A percentile compares a stretch with the other conserved stretches of the same genome.
These are phyloP conservation scores for Elongisporangium anandrum DNA, from an alignment of 352 stramenopile genomes.

Conservation along the genomic window DNA sequence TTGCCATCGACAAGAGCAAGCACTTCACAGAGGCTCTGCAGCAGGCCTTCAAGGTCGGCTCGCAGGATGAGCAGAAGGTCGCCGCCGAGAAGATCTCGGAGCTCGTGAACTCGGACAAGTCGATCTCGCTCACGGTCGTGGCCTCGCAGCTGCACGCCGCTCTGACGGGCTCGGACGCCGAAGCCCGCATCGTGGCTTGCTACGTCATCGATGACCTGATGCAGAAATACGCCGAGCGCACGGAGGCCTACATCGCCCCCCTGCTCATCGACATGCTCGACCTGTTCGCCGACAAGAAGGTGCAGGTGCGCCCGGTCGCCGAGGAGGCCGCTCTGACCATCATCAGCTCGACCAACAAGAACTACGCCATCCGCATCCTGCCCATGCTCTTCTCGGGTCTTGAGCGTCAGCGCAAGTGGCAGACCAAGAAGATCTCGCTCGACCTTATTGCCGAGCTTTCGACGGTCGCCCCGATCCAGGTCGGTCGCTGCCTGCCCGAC, in stretches of 20 bases:
- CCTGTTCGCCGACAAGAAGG: slow-evolving; percentile 85
- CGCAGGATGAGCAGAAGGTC: slow-evolving; percentile 71
- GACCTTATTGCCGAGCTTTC: slow-evolving; percentile 93
- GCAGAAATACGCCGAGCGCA: slow-evolving; percentile 80
- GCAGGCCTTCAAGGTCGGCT: slow-evolving; percentile 63
- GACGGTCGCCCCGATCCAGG: slow-evolving; percentile 91
- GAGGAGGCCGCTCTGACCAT: slow-evolving; percentile 80
- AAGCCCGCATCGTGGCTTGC: slow-evolving; percentile 64
- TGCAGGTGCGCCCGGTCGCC: slow-evolving; percentile 50
- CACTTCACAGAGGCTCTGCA: slow-evolving; percentile 84
- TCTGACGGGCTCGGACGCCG: slow-evolving; percentile 46
- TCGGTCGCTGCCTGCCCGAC: slow-evolving; percentile 93
- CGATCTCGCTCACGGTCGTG: slow-evolving; percentile 70
- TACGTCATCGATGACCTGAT: slow-evolving; percentile 82
- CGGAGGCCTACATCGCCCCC: slow-evolving; percentile 73
- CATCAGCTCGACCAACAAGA: slow-evolving; percentile 82
- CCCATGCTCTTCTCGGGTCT: slow-evolving; percentile 90
- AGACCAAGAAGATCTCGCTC: slow-evolving; percentile 95
- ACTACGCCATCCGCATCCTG: slow-evolving; percentile 82
- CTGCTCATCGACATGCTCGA: slow-evolving; percentile 71
- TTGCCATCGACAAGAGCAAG: slow-evolving; percentile 88
- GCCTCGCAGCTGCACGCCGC: slow-evolving; percentile 59
- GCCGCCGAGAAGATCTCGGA: slow-evolving; percentile 85
- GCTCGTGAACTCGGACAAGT: slow-evolving; percentile 65
- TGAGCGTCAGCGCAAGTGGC: slow-evolving; percentile 92